Evolutionary conservation across 1,284 basidiomycete genomes (phyloP).

Genomic region (Pseudomicrostroma phylloplanum): DNA sequence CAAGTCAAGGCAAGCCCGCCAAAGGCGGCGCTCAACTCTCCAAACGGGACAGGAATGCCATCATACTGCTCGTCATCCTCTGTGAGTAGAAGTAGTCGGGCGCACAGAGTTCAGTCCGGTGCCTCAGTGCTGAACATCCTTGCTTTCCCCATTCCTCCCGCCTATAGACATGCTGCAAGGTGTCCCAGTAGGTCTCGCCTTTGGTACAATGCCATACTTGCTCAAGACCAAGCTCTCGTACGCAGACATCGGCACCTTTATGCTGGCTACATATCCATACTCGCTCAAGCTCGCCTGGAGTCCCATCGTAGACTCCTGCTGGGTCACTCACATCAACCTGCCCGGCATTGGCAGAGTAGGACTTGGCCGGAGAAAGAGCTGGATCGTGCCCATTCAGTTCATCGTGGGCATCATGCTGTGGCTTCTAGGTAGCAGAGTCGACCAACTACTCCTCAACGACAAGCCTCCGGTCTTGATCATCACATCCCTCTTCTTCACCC

Average conservation of each 20-base stretch:
- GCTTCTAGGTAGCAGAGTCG: conserved; percentile 74
- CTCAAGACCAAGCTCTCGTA: conserved; percentile 90
- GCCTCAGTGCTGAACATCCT: background rate
- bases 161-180: conserved; percentile 78
- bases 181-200: conserved; percentile 71
- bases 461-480: conserved; percentile 71
- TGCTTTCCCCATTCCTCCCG: background rate
- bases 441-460: conserved; percentile 75
- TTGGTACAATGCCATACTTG: conserved; percentile 91
- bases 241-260: conserved; percentile 90
- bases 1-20: background rate
- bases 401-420: conserved; percentile 83
- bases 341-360: conserved; percentile 19
- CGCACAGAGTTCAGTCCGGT: conserved; percentile 5
- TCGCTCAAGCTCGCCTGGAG: conserved; percentile 96
- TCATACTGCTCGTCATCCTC: conserved; percentile 77
- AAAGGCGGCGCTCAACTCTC: background rate
- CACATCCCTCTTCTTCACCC: conserved; percentile 77
- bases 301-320: conserved; percentile 90
- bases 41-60: conserved; percentile 70
- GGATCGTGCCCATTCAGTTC: conserved; percentile 96
- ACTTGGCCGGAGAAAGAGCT: conserved; percentile 86
- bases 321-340: conserved; percentile 58
- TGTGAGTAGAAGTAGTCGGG: conserved; percentile 59
- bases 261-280: conserved; percentile 91